Evolutionary conservation across 805 yeast species (phyloP), one percentile per base, ranked within the genome.

Genomic region (Metschnikowia continentalis): DNA sequence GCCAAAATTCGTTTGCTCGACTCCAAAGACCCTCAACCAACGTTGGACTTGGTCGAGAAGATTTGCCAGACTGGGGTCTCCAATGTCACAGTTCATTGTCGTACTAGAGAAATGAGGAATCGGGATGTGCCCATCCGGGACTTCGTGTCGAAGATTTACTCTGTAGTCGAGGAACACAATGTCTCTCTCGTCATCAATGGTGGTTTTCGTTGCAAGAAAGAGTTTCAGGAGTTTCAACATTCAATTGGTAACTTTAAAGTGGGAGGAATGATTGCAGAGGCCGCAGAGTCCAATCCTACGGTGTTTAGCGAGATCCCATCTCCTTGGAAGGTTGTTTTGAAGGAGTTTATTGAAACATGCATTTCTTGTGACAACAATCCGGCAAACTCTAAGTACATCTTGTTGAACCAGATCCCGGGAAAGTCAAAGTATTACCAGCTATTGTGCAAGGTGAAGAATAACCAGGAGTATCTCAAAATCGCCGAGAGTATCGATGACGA

Each of bases 191-290:
- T 88, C 2, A 83, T 91, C 35, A 94, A 94, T 65, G 99, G 99
- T 5, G 89, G 80, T 20, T 69, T 94, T 3, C 69, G 69, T 45
- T 73, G 80, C 46, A 71, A 82, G 41, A 54, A 61, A 3, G 94
- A 91, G 49, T 81, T 78, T 53, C 53, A 58, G 6, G 69, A 71
- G 23, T 61, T 91, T 39, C 84, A 81, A 60, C 57, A 67, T 8
- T 64, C 68, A n/a, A 79, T 78, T 57, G 81, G 84, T 0, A 76
- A 77, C 1, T 79, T 80, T 47, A 69, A 61, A 8, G 56, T 86
- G n/a, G 96, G 98, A 3, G 91, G 89, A 6, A 92, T 94, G 99
- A 83, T 91, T 61, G 99, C 97, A 1, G 86, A 89, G 32, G 82
- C 83, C 32, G 98, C 97, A 0, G 98, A 94, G 68, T 63, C 78